Base-by-base conservation (phyloP, 495 filamentous ascomycete genomes). In the Schizothecium vesticola region DNA sequence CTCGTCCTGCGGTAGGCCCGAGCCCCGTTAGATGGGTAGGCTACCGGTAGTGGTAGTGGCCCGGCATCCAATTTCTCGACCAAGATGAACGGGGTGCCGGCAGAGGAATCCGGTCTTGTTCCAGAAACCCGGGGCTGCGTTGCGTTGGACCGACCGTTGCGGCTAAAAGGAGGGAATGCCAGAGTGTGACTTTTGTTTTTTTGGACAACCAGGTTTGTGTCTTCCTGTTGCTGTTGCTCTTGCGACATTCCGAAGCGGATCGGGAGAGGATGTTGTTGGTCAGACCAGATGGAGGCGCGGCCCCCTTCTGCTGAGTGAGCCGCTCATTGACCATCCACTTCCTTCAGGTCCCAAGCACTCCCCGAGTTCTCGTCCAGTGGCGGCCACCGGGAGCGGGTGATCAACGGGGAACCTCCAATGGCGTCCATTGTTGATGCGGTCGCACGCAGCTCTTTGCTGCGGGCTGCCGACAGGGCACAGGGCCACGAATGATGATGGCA, bases 21-120 rank as follows among this genome's bases (percentile, higher is more conserved):
- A 59, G 56, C 26, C 65, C 36, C 56, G 65, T 60, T 66, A 61
- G 23, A 66, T 21, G 25, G 57, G 57, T 66, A 66, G 57, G 36
- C 33, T 22, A 16, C 25, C 25, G 56, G 56, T 65, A 62, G 25
- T 21, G 61, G 61, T 22, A 9, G 59, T 13, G 56, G 56, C 21
- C 21, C 57, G 29, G 59, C 26, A 31, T 61, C 59, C 26, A 51
- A 51, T 51, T n/a, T 51, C 43, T 51, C 33, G 16, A 51, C n/a
- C 43, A 51, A 51, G 43, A 51, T 51, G 43, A 51, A 29, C 28
- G 16, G 33, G 33, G 13, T 26, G 56, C 63, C 56, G 63, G 43
- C 63, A 23, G 21, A 24, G 13, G 36, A 43, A 43, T 43, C 33
- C 62, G 43, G 43, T 24, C 59, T 51, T 33, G 56, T 57, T 65